These are phyloP conservation scores for Purpureocillium takamizusanense DNA, from an alignment of 2,329 filamentous ascomycete genomes.

Conservation along the genomic window DNA sequence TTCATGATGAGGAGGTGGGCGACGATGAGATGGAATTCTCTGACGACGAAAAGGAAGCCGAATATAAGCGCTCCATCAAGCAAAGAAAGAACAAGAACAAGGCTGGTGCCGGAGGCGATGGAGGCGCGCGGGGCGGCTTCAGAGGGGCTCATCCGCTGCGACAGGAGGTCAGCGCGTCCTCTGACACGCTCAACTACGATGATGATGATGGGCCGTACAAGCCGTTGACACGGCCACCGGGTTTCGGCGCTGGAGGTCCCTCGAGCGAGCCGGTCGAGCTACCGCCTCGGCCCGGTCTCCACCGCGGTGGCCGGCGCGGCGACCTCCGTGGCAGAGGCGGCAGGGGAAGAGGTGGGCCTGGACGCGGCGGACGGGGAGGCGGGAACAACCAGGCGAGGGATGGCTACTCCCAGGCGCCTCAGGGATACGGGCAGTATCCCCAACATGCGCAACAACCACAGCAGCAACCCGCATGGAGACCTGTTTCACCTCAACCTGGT, in stretches of 20 bases:
- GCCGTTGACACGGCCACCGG: slow-evolving; percentile 58
- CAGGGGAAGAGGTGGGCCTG: slow-evolving; percentile 31
- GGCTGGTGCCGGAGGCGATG: slow-evolving; percentile 30
- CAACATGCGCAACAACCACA: slow-evolving; percentile 11
- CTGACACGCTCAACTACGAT: slow-evolving; percentile 55
- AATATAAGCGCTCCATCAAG: slow-evolving; percentile 64
- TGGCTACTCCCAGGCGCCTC: slow-evolving; percentile 32
- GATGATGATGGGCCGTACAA: slow-evolving; percentile 61
- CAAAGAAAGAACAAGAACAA: slow-evolving; percentile 49
- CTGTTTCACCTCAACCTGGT: slow-evolving; percentile 4
- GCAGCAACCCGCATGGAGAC: slow-evolving; percentile 7
- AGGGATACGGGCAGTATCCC: slow-evolving; percentile 21
- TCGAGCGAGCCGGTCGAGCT: slow-evolving; percentile 29
- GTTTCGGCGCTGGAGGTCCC: slow-evolving; percentile 44
- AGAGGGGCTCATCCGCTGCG: slow-evolving; percentile 29
- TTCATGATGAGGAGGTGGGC: slow-evolving; percentile 83
- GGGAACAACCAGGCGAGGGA: slow-evolving; percentile 19
- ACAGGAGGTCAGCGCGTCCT: slow-evolving; percentile 24
- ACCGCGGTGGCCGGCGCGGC: slow-evolving; percentile 33
- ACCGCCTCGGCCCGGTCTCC: slow-evolving; percentile 17
- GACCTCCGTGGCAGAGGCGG: slow-evolving; percentile 34
- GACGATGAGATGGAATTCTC: slow-evolving; percentile 91
- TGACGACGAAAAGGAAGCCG: slow-evolving; percentile 88
- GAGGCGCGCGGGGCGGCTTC: slow-evolving; percentile 20
- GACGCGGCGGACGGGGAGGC: slow-evolving; percentile 29